Evolutionary conservation across 345 rosid genomes (phyloP), one percentile per base, ranked within the genome.

Genomic region (Aethionema arabicum): DNA sequence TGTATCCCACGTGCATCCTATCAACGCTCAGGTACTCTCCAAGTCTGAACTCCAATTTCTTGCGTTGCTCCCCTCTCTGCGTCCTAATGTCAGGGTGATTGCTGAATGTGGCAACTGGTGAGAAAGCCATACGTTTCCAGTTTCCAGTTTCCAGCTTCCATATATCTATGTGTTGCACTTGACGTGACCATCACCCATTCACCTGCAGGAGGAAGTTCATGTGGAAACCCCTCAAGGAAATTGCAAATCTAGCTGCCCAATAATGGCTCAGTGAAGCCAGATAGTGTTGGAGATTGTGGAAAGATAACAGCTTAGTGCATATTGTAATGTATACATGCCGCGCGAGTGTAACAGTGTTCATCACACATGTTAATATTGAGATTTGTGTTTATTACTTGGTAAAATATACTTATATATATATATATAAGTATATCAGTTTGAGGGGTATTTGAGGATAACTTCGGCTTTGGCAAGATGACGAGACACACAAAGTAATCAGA

Each of bases 41-140:
- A 89, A 89, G 60, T 76, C 95, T 3, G 95, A 85, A 69, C 69
- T 92, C 59, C 95, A 92, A 40, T 92, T 87, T 74, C 93, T 92
- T 1, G 95, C 96, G 63, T 59, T 89, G 76, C 96, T 89, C 70
- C 96, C 98, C 0, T 55, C 86, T 0, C 95, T 85, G 51, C 83
- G 93, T 42, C 96, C 98, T 7, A 87, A 70, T 61, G 98, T 87
- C 70, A 77, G 91, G 45, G 95, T 92, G 63, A 81, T 87, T 32
- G 95, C 96, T 11, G 95, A 89, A 45, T 82, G 95, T 72, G 96
- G 95, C 62, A 92, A 83, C 70, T 89, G 97, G 98, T 89, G 78
- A 54, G 68, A 11, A 21, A 38, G 4, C 16, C 33, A 57, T 10
- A 7, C 59, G 8, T 21, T 52, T 37, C 32, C 9, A 32, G 27